These are phyloP conservation scores for Penicillium sp. DNA, from an alignment of 2,329 filamentous ascomycete species.

Conservation along the genomic window DNA sequence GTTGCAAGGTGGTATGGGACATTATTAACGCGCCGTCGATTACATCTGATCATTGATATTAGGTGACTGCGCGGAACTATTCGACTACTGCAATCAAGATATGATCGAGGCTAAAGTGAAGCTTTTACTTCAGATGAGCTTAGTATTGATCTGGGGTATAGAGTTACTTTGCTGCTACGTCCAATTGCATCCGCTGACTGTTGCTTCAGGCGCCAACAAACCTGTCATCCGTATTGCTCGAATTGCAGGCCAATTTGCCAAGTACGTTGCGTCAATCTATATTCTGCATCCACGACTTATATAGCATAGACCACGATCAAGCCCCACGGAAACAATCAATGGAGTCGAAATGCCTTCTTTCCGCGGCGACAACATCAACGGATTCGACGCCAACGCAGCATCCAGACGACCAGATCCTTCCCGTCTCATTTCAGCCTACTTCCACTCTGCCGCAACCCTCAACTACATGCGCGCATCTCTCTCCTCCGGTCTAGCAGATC, in stretches of 20 bases:
- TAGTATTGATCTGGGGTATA: constrained; percentile 81
- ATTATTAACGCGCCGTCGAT: too few relatives aligned
- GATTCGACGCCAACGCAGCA: constrained; percentile 60
- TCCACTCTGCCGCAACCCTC: constrained; percentile 87
- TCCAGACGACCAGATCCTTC: constrained; percentile 74
- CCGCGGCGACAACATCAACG: constrained; percentile 92
- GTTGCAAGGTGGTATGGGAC: constrained; percentile 72
- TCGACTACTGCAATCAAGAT: constrained; percentile 86
- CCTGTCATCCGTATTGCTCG: constrained; percentile 89
- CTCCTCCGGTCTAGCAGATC: constrained; percentile 81
- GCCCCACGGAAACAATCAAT: constrained; percentile 73
- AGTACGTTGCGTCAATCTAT: constrained; percentile 40
- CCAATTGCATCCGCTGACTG: background rate
- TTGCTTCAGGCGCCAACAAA: constrained; percentile 51
- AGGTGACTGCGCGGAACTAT: constrained; percentile 87
- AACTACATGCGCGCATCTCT: constrained; percentile 87
- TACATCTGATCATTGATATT: background rate
- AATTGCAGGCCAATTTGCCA: constrained; percentile 97
- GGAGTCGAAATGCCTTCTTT: constrained; percentile 82
- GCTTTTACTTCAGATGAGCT: constrained; percentile 90
- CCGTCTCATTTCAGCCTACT: constrained; percentile 84
- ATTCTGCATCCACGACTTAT: background rate
- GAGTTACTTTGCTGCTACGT: too few relatives aligned
- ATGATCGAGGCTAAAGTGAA: constrained; percentile 97
- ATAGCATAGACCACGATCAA: constrained; percentile 62